Evolutionary conservation across 306 rosid genomes (phyloP), one percentile per base, ranked within the genome.

Genomic region (Cucurbita argyrosperma): DNA sequence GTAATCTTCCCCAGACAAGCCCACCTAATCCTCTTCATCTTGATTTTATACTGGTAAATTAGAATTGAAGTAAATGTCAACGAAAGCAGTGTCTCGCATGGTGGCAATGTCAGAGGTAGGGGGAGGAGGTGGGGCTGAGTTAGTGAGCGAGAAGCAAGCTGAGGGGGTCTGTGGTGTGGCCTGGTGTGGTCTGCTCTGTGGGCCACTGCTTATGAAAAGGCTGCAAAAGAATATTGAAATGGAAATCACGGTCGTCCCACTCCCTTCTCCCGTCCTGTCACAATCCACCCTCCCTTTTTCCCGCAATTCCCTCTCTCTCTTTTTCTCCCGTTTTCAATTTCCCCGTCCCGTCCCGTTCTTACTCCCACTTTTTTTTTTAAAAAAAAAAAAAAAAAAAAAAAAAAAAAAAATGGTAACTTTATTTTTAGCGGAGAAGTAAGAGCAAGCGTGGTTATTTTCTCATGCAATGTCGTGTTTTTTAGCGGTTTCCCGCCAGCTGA

Each of bases 221-320:
- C 96, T 92, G 96, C 92, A 83, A 90, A 76, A 83, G 96, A 87
- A 92, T 85, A 87, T 86, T 66, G 90, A 88, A 85, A 83, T 88
- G 88, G 88, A 87, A 92, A 90, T 84, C 94, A 86, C 85, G 89
- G 90, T 88, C 88, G 79, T 74, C 88, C 84, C 87, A 82, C 86
- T 76, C 84, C 84, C 78, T 88, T 85, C 74, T 72, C 80, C 84
- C 47, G 95, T 85, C 84, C 56, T 85, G 92, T 92, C 96, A 84
- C 79, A 46, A 80, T 92, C 97, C 64, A 76, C 0, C 52, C 56
- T 19, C 67, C 80, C 93, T 89, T 89, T 91, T 76, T 66, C 79
- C 95, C 95, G 90, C 87, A 89, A 87, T 83, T 87, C 85, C 16
- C 96, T 86, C 90, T 72, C 11, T 61, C 46, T 77, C 10, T 10